phyloP scores from a whole-genome alignment of 441 rosid genomes.

The Flueggea neowawraea region DNA sequence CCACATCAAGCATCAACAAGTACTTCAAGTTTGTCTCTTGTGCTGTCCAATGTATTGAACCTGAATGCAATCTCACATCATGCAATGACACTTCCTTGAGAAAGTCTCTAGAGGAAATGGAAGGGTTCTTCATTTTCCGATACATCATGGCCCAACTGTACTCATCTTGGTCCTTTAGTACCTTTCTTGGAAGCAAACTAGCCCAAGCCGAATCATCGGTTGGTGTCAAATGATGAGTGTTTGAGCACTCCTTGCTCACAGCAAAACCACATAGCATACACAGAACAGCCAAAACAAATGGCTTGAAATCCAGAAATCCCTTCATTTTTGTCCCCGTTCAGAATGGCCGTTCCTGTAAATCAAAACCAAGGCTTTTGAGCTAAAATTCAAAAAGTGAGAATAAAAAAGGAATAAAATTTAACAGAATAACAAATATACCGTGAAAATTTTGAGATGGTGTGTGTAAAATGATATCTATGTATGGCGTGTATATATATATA shows the following conservation, averaged over 20 bases:
- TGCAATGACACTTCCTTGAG: conserved; percentile 78
- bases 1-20: conserved; percentile 74
- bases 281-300: conserved; percentile 26
- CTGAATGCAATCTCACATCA: conserved; percentile 63
- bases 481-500: too few species aligned
- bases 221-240: conserved; percentile 70
- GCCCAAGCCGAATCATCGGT: conserved; percentile 85
- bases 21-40: conserved; percentile 89
- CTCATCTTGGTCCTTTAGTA: conserved; percentile 58
- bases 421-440: too few species aligned
- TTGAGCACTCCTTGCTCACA: conserved; percentile 75
- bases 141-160: conserved; percentile 65
- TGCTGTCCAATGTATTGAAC: conserved; percentile 60
- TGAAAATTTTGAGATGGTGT: too few species aligned
- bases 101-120: conserved; percentile 32
- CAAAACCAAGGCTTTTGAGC: too few species aligned
- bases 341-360: too few species aligned
- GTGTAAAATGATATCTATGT: too few species aligned
- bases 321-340: conserved; percentile 23
- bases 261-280: conserved; percentile 23
- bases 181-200: conserved; percentile 70
- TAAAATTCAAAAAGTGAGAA: too few species aligned
- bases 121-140: conserved; percentile 51
- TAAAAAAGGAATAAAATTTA: too few species aligned
- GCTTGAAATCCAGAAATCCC: conserved; percentile 16